Evolutionary conservation across 2,329 filamentous ascomycete species (phyloP), one percentile per base, ranked within the genome.

Genomic region (Phialocephala subalpina): DNA sequence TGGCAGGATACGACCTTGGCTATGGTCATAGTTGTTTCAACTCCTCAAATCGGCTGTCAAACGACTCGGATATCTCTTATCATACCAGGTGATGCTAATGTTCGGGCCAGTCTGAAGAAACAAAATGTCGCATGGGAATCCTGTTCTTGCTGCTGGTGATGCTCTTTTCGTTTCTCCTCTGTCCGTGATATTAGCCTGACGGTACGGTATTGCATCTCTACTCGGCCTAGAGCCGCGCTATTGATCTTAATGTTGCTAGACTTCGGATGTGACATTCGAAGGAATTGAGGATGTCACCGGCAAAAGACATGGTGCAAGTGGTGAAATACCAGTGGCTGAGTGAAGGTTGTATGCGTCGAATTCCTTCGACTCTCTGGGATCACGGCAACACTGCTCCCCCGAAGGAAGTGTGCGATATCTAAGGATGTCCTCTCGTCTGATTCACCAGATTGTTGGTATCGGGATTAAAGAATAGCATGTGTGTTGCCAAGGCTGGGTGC

Each of bases 21-120:
- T 57, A 38, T 38, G n/a, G 29, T 20, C 53, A 57, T 36, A 20
- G 53, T 16, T 35, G 53, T 36, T 29, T 57, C 52, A 55, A 55
- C 25, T 33, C 12, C 52, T 20, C 25, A 22, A 33, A 16, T 6
- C 29, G 22, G 16, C 12, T 29, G 49, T 55, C 29, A 29, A 55
- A 16, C 12, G 14, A 18, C 16, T 55, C 33, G 12, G 49, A 29
- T 16, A 2, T 29, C 22, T 25, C 20, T 52, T 52, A 18, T 9
- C 8, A 22, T 25, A 25, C 47, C n/a, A 47, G 42, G 4, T 33
- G 29, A 33, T 25, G 38, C 38, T 22, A 8, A 52, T 38, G 11
- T 57, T 57, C 55, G 18, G 55, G 36, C n/a, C 14, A 57, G 55
- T 36, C 9, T 29, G 29, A 57, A 14, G 29, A 33, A 57, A 38